phyloP scores from a whole-genome alignment of 2,329 filamentous ascomycete genomes.

The Ophiostoma australiae region DNA sequence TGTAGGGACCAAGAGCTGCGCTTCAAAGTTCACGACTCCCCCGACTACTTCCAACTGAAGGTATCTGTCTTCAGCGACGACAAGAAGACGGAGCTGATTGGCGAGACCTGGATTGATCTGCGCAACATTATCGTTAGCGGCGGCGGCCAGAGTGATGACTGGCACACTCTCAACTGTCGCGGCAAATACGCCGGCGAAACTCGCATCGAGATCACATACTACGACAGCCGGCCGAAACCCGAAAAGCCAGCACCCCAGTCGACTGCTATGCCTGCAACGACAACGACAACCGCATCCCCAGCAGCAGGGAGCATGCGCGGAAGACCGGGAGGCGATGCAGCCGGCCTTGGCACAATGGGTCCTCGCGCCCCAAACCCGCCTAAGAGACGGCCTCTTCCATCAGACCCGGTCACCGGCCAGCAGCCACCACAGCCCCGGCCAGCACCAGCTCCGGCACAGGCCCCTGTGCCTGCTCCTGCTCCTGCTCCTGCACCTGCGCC shows the following conservation, averaged over 20 bases:
- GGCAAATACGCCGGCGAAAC: constrained; percentile 96
- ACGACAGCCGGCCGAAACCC: constrained; percentile 78
- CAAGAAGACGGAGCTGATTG: constrained; percentile 94
- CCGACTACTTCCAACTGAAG: constrained; percentile 94
- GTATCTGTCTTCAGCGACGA: constrained; percentile 97
- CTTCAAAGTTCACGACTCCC: constrained; percentile 91
- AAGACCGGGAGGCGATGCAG: neutral
- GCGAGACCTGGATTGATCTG: constrained; percentile 85
- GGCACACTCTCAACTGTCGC: constrained; percentile 81
- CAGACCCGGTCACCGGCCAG: constrained; percentile 63
- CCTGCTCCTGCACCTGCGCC: neutral
- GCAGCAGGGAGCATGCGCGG: constrained; percentile 20
- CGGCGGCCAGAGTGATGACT: constrained; percentile 88
- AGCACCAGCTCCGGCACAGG: constrained; percentile 26
- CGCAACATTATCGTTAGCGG: constrained; percentile 74
- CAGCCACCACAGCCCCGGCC: constrained; percentile 39
- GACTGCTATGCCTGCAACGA: constrained; percentile 34
- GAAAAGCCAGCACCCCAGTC: constrained; percentile 62
- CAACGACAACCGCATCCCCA: neutral
- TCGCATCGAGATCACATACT: constrained; percentile 91
- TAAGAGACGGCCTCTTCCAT: constrained; percentile 79
- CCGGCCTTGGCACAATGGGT: constrained; percentile 49
- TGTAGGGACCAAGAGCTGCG: constrained; percentile 92
- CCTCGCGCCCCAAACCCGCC: constrained; percentile 38
- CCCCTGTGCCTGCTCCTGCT: neutral